Evolutionary conservation across 2,329 filamentous ascomycete species (phyloP), one percentile per base, ranked within the genome.

Genomic region (Alternaria burnsii): DNA sequence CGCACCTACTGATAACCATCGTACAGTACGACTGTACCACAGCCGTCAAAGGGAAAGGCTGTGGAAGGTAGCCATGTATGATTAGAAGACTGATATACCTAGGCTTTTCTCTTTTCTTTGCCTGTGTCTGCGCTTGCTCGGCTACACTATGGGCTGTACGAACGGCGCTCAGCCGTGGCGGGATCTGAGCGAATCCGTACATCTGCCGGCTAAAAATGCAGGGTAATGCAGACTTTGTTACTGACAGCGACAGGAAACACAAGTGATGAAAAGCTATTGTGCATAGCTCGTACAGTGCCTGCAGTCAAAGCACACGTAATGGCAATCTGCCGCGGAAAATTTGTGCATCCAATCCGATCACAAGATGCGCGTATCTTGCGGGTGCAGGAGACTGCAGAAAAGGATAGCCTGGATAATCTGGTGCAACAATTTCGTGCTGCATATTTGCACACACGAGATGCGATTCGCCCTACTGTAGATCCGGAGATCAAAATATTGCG

Each of bases 131-230:
- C 46, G 46, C 18, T 20, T 14, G 36, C 41, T 34, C 38, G 18
- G 41, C 42, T 40, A 43, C 55, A 28, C 55, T 41, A 58, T 24
- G 22, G 20, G 40, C 20, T 50, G 20, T 48, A 34, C 28, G 40
- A 36, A 47, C 42, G 53, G 52, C 52, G 52, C 46, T 55, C n/a
- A 14, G 9, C 32, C 22, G 48, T 28, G 38, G 32, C 28, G 32
- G 16, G 24, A 30, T 40, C 10, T 20, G 38, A 51, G 46, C 55
- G 48, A 58, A 58, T 53, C 55, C 48, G 28, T 42, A 47, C 30
- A 22, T 34, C n/a, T 59, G 16, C 44, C 57, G 57, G 30, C 24
- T 36, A 59, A 55, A 59, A 55, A 44, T 22, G 26, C 32, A 52
- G 57, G 26, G 20, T 26, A 52, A 56, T 22, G 52, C 55, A 44